Conservation (phyloP, 305 asterid species). For the Fraxinus ornus region DNA sequence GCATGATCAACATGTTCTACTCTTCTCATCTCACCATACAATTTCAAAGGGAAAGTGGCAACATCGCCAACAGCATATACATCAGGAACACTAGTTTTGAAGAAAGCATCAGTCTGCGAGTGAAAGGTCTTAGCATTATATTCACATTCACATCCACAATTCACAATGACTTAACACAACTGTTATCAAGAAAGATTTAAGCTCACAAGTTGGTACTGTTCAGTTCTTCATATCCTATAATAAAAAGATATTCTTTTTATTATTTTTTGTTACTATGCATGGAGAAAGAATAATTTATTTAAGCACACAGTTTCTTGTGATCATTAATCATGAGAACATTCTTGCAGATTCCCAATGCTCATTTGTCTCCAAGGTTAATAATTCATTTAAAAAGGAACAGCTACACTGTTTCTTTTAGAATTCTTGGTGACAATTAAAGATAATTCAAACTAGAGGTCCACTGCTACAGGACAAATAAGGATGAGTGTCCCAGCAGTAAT, state of each 20-base stretch:
- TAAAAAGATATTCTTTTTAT: not conserved
- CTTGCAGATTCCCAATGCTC: not conserved
- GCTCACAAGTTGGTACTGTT: not conserved
- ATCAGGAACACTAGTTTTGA: slow-evolving; percentile 71
- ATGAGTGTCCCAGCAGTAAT: not conserved
- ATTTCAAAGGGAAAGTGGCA: slow-evolving; percentile 92
- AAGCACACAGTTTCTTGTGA: not conserved
- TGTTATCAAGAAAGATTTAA: not conserved
- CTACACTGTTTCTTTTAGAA: not conserved
- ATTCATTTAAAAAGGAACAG: not conserved
- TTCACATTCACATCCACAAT: not conserved
- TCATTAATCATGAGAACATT: not conserved
- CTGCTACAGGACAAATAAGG: not conserved
- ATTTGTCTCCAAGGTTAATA: not conserved
- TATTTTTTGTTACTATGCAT: not conserved
- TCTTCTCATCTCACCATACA: slow-evolving; percentile 79
- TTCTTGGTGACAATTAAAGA: not conserved
- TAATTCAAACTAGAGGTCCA: not conserved
- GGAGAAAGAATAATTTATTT: not conserved
- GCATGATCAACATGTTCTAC: slow-evolving; percentile 97
- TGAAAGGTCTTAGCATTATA: not conserved
- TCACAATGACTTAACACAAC: not conserved
- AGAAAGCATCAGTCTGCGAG: slow-evolving; percentile 86
- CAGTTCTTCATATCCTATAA: not conserved
- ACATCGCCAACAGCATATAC: slow-evolving; percentile 99